Evolutionary conservation across 2,329 filamentous ascomycete genomes (phyloP).

Genomic region (Talaromyces marneffei): DNA sequence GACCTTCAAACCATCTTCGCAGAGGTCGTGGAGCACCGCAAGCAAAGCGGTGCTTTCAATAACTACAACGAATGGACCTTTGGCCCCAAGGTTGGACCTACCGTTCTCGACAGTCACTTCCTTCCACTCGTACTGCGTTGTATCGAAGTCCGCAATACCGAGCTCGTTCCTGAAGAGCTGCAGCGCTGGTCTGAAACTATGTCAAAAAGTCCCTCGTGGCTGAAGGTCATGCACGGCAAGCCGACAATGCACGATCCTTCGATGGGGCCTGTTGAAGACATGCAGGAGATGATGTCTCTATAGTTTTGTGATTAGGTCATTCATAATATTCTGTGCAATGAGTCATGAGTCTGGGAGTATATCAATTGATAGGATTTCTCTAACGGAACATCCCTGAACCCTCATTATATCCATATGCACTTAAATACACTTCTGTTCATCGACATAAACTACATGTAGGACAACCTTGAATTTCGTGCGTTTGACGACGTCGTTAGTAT

Average conservation of each 20-base stretch:
- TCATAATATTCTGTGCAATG: neutral
- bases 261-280: slow-evolving; percentile 6
- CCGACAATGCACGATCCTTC: slow-evolving; percentile 1
- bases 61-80: slow-evolving; percentile 3
- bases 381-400: too few species aligned
- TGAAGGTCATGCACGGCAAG: slow-evolving; percentile 9
- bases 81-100: slow-evolving; percentile 6
- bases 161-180: slow-evolving; percentile 6
- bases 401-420: too few species aligned
- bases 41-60: slow-evolving; percentile 1
- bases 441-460: too few species aligned
- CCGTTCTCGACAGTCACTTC: slow-evolving; percentile 7
- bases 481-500: too few species aligned
- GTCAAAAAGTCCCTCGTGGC: slow-evolving; percentile 1
- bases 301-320: neutral
- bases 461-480: too few species aligned
- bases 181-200: neutral
- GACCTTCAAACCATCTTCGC: slow-evolving; percentile 10
- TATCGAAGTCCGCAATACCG: neutral
- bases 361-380: neutral
- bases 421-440: too few species aligned
- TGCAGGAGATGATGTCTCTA: slow-evolving; percentile 9
- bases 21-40: slow-evolving; percentile 6
- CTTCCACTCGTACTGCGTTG: slow-evolving; percentile 8
- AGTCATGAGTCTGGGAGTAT: too few species aligned